These are phyloP conservation scores for Trichoderma virens DNA, from an alignment of 495 filamentous ascomycete species.

Conservation along the genomic window DNA sequence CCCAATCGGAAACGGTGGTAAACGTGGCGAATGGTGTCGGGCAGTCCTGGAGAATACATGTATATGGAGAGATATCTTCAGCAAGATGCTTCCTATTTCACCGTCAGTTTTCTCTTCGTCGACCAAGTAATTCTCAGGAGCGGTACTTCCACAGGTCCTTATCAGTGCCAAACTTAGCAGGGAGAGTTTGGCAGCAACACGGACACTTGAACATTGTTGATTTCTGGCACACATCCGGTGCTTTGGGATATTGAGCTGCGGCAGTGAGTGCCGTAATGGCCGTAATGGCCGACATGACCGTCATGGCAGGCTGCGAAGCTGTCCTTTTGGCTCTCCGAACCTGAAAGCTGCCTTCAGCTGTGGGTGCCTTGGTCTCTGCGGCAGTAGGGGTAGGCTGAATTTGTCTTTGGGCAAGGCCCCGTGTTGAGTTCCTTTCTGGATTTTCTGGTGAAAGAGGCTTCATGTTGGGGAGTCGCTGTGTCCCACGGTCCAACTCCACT, in stretches of 20 bases:
- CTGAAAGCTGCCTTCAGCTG: neutral
- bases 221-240: neutral
- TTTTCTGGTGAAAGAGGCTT: no score
- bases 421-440: no score
- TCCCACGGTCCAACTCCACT: no score
- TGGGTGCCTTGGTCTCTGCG: neutral
- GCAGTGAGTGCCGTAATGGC: no score
- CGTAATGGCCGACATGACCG: no score
- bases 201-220: neutral
- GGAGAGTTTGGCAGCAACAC: neutral
- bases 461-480: no score
- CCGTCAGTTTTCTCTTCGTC: no score
- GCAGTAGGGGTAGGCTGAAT: neutral
- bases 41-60: neutral
- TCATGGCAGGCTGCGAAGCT: no score
- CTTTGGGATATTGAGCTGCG: no score
- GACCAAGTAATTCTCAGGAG: no score
- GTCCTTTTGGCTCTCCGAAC: no score
- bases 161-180: neutral
- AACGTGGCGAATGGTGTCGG: neutral
- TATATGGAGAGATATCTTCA: neutral
- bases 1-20: neutral
- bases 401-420: no score
- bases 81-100: neutral
- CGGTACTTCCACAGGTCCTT: neutral